These are phyloP conservation scores for Aechmea fasciata DNA, from an alignment of 176 grass and related monocot species.

Conservation along the genomic window DNA sequence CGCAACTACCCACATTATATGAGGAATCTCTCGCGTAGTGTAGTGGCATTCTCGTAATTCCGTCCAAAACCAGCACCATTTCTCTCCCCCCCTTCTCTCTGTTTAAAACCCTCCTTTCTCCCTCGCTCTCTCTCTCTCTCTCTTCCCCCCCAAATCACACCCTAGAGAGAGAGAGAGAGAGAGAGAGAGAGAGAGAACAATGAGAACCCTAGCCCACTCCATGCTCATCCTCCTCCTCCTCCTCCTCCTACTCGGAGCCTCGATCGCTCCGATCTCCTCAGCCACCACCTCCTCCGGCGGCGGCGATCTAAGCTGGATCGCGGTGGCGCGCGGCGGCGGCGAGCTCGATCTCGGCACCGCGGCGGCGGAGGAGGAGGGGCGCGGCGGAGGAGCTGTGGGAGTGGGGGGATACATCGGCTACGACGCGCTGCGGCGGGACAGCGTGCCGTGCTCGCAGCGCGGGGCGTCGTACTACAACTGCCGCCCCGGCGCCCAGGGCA, in stretches of 20 bases:
- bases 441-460: slow-evolving; percentile 18
- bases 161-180: no score
- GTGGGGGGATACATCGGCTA: slow-evolving; percentile 48
- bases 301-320: not conserved
- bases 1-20: not conserved
- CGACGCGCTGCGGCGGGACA: slow-evolving; percentile 21
- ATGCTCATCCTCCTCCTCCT: slow-evolving; percentile 15
- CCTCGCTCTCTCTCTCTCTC: not conserved
- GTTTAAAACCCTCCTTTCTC: slow-evolving; percentile 26
- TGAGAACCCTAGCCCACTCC: not conserved
- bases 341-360: slow-evolving; percentile 10
- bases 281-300: not conserved
- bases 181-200: not conserved
- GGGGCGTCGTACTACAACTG: slow-evolving; percentile 88
- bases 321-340: slow-evolving; percentile 16
- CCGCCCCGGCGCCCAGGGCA: slow-evolving; percentile 28
- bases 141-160: not conserved
- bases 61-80: not conserved
- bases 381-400: slow-evolving; percentile 8
- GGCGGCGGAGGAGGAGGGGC: slow-evolving; percentile 3
- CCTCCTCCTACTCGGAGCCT: slow-evolving; percentile 10
- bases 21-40: not conserved
- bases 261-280: not conserved
- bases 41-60: slow-evolving; percentile 17
- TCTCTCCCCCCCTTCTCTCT: not conserved